A percentile compares a stretch with the other conserved stretches of the same genome.
These are phyloP conservation scores for Discostella stelligera DNA, from an alignment of 352 stramenopile species.

Conservation along the genomic window DNA sequence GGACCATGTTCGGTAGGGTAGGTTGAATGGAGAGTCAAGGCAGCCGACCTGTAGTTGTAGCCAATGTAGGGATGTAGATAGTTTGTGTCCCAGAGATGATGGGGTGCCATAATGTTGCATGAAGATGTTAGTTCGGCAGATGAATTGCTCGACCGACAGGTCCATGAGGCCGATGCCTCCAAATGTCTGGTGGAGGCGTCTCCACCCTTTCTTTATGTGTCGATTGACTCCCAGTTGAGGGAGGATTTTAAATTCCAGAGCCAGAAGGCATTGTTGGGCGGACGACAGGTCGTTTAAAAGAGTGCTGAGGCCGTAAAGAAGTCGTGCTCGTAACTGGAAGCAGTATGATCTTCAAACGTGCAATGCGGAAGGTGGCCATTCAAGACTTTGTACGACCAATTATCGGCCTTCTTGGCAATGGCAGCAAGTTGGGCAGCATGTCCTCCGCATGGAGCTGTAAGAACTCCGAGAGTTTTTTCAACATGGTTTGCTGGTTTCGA, in stretches of 20 bases:
- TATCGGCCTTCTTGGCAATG: no score
- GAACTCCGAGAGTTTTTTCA: neutral
- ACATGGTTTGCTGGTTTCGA: neutral
- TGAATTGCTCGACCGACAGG: constrained; percentile 15
- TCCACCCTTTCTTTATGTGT: constrained; percentile 25
- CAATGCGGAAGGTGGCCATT: neutral
- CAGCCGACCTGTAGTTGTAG: constrained; percentile 16
- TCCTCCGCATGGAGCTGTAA: neutral
- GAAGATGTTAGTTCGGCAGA: constrained; percentile 25
- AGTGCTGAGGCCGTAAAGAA: neutral
- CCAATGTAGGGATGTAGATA: neutral
- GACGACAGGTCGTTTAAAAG: neutral
- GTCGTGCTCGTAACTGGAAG: neutral
- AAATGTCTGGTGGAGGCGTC: constrained; percentile 15
- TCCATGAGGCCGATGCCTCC: constrained; percentile 20
- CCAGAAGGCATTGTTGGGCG: no score
- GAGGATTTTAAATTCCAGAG: constrained; percentile 8
- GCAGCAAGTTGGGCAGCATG: neutral
- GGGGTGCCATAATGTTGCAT: constrained; percentile 21
- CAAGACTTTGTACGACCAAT: neutral
- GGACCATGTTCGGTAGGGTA: neutral
- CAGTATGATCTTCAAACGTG: neutral
- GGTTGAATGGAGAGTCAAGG: neutral
- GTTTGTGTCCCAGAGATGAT: neutral
- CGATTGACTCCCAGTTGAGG: constrained; percentile 22